phyloP scores from a whole-genome alignment of 768 basidiomycete genomes.

The Plicaturopsis crispa region DNA sequence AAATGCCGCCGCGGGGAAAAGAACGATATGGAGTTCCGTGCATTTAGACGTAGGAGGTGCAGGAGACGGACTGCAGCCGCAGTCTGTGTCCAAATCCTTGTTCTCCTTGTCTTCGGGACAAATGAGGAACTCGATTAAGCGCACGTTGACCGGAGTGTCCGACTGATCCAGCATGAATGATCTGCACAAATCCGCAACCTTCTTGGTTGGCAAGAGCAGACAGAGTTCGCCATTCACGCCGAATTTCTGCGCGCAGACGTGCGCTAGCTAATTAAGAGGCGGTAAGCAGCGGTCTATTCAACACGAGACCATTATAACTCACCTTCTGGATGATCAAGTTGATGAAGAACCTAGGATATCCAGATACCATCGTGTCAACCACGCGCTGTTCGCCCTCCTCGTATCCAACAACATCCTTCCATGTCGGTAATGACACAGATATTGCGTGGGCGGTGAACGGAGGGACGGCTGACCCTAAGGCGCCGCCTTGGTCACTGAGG shows the following conservation, averaged over 20 bases:
- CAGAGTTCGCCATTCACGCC: constrained; percentile 63
- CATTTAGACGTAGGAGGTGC: constrained; percentile 20
- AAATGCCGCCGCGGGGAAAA: constrained; percentile 61
- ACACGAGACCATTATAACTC: constrained; percentile 13
- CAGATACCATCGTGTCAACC: constrained; percentile 71
- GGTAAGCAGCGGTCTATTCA: constrained; percentile 1
- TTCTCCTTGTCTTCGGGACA: constrained; percentile 45
- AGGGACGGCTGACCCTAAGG: constrained; percentile 48
- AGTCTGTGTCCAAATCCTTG: constrained; percentile 13
- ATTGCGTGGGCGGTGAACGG: constrained; percentile 80
- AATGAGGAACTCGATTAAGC: constrained; percentile 66
- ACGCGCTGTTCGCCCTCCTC: constrained; percentile 85
- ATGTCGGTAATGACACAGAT: constrained; percentile 90
- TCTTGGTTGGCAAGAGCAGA: constrained; percentile 72
- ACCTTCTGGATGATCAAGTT: constrained; percentile 83
- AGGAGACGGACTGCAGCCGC: constrained; percentile 14
- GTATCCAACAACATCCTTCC: constrained; percentile 87
- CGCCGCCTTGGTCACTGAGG: constrained; percentile 6
- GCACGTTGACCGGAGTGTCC: constrained; percentile 33
- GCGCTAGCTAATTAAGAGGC: constrained; percentile 67
- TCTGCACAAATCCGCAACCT: constrained; percentile 67
- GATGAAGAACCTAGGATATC: constrained; percentile 95
- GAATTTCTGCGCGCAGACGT: constrained; percentile 73
- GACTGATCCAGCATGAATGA: constrained; percentile 58
- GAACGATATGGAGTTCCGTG: constrained; percentile 71